Percentiles rank a stretch among this genome's conserved stretches.
Evolutionary conservation across 768 basidiomycete genomes (phyloP).

Genomic region (Gyrodon lividus): DNA sequence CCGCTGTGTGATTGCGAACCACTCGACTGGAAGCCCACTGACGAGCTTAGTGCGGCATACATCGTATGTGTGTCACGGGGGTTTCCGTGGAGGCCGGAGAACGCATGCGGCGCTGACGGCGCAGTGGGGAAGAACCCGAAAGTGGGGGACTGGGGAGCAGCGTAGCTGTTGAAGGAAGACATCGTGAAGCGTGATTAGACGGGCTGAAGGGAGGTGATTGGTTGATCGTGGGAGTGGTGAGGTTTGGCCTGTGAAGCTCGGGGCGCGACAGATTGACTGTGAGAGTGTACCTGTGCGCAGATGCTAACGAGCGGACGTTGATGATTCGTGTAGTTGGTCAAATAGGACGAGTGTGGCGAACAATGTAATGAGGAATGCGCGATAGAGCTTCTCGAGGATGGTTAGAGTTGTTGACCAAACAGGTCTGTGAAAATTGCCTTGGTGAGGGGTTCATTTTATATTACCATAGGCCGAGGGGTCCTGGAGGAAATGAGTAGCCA

Average conservation of each 20-base stretch:
- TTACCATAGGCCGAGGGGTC: constrained; percentile 22
- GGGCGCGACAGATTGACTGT: neutral
- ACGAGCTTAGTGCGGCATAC: constrained; percentile 49
- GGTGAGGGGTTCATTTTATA: constrained; percentile 24
- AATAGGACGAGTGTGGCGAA: constrained; percentile 6
- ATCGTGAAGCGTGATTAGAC: constrained; percentile 29
- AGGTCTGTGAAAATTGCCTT: constrained; percentile 12
- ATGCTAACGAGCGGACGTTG: neutral
- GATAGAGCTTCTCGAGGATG: constrained; percentile 9
- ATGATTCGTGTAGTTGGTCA: neutral
- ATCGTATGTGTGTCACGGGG: constrained; percentile 60
- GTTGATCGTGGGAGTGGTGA: neutral
- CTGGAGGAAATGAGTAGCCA: neutral
- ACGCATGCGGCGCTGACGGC: constrained; percentile 56
- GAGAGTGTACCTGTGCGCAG: constrained; percentile 4
- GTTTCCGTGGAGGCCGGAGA: constrained; percentile 54
- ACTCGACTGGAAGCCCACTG: constrained; percentile 25
- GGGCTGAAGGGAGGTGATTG: constrained; percentile 2
- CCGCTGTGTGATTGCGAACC: constrained; percentile 22
- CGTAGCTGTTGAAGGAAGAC: constrained; percentile 44
- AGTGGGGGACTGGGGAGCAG: constrained; percentile 51
- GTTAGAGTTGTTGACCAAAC: constrained; percentile 9
- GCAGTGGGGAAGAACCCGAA: constrained; percentile 59
- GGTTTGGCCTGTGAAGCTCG: neutral
- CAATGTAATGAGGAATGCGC: constrained; percentile 4